Evolutionary conservation across 768 basidiomycete genomes (phyloP), one percentile per base, ranked within the genome.

Genomic region (Kwoniella pini): DNA sequence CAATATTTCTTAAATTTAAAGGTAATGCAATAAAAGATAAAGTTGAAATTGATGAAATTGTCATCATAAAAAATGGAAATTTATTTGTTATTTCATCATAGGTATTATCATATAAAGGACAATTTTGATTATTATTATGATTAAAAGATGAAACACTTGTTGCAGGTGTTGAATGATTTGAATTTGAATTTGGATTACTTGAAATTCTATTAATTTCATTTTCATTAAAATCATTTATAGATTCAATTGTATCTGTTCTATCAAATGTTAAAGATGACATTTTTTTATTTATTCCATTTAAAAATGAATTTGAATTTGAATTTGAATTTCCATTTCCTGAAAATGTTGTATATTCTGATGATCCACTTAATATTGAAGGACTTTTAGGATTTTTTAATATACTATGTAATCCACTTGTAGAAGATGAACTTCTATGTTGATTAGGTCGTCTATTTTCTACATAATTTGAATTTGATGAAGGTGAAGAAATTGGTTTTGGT

Each of bases 21-120:
- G 72, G 72, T n/a, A 74, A 58, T 3, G 72, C 72, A 31, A 74
- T 68, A 54, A 74, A 74, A 1, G 62, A 63, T 3, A 74, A 48
- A 3, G 72, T 74, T 21, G 70, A 71, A 10, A 63, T 64, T 0
- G 68, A 68, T 19, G 64, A 66, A 4, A 74, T 46, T 13, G 70
- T 68, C 54, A 74, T 54, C 44, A 69, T 61, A 50, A 71, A 69
- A 62, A 71, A 74, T 11, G 72, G 68, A 57, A 70, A 71, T 51
- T 59, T 55, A 4, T 57, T 22, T 1, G 57, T 52, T 11, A 61
- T 49, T 42, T 19, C 40, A 12, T 36, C 33, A 36, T 7, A 36
- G 15, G 9, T 15, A 36, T 42, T 19, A 42, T 42, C n/a, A 30
- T 71, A 71, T 27, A 75, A 31, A 0, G 74, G 71, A 52, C 74